Evolutionary conservation across 1,284 basidiomycete genomes (phyloP), one percentile per base, ranked within the genome.

Genomic region (Phaffia rhodozyma): DNA sequence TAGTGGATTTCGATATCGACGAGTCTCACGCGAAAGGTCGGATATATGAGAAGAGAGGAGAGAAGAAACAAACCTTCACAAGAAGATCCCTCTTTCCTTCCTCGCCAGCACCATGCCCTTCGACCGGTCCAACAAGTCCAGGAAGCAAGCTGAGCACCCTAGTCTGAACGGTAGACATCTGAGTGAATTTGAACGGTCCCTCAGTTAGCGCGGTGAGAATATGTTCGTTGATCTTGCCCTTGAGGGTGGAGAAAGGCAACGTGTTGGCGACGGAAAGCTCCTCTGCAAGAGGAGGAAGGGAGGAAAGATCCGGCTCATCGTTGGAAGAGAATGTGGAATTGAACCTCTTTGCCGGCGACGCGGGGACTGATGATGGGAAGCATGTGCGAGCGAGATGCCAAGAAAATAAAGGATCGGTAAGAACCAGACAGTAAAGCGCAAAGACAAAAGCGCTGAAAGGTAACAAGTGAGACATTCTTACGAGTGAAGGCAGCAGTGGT

Each of bases 161-260:
- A 25, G 84, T 81, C 75, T 97, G 94, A 0, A 97, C 92, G 16
- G 84, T 76, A 2, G 87, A 86, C 90, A 97, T 92, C 60, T 80
- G 77, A 18, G 75, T 79, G 67, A 91, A 83, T 27, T 81, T 78
- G 80, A 92, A 88, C 0, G 90, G 90, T 48, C 76, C 78, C 56
- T 76, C 72, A 0, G 81, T 85, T 63, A 92, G 79, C 7, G 88
- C 85, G 67, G 80, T 79, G 43, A 88, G 76, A 0, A 85, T 84
- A 6, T 78, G 71, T 23, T 72, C 66, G 58, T 76, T 73, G 66
- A 85, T 69, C 23, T 71, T 71, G 29, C 74, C 77, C 67, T 78
- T 73, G 29, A 85, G 72, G 20, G 75, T 72, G 29, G 69, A 62
- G 72, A 84, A 84, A 0, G 63, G 63, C 38, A 43, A 43, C 5